Evolutionary conservation across 2,329 filamentous ascomycete species (phyloP).

Genomic region (Aspergillus caelatus): DNA sequence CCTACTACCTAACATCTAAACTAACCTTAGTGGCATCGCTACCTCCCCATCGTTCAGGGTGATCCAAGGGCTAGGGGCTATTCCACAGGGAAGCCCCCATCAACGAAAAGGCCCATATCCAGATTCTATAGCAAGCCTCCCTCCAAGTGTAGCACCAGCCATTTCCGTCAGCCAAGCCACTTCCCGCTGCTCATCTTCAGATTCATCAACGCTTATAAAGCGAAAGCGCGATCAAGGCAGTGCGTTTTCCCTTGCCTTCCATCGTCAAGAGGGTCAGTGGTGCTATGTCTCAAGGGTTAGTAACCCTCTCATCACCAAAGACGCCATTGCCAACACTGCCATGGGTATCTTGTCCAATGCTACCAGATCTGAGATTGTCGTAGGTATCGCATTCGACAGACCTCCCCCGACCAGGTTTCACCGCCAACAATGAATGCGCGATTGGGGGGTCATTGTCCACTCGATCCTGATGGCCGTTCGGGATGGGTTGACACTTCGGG

Average conservation of each 20-base stretch:
- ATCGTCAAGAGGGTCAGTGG: no score
- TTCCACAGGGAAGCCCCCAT: background rate
- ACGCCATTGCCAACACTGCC: no score
- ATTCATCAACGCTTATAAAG: background rate
- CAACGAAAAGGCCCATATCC: background rate
- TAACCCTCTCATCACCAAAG: no score
- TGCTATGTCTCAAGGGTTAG: no score
- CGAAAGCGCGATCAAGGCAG: fast-evolving
- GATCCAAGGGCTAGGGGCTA: background rate
- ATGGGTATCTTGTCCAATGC: no score
- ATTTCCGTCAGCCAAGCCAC: background rate
- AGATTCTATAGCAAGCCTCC: background rate
- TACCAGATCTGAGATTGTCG: no score
- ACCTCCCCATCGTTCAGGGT: background rate
- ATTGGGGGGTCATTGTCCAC: background rate
- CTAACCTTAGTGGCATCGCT: background rate
- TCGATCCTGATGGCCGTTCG: background rate
- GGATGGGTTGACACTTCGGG: no score
- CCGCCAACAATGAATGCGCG: background rate
- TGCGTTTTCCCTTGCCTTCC: background rate
- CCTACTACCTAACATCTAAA: background rate
- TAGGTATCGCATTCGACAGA: no score
- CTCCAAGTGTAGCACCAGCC: background rate
- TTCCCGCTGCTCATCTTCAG: background rate
- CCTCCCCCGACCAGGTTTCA: background rate